Percentiles rank a stretch among this genome's conserved stretches.
Conservation (phyloP, 2,329 filamentous ascomycete species). For the Anthostomella pinea region DNA sequence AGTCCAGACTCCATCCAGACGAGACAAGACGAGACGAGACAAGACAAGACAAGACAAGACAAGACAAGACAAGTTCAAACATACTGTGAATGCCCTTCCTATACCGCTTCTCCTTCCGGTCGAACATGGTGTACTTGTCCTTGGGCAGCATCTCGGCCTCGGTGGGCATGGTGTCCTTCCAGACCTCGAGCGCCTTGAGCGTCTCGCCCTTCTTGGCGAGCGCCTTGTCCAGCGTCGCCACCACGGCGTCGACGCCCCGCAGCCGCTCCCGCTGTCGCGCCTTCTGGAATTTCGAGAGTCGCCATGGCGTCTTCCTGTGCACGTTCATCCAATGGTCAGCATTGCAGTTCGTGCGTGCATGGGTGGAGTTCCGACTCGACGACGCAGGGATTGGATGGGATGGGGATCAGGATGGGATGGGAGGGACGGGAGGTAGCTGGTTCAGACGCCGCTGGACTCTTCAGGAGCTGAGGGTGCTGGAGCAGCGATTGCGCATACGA, state of each 20-base stretch:
- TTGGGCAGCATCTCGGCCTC: conserved; percentile 93
- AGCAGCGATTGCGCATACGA: neutral
- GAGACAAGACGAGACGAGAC: no score
- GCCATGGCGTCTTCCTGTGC: conserved; percentile 88
- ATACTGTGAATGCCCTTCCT: conserved; percentile 96
- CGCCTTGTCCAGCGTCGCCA: conserved; percentile 77
- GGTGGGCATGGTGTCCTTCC: conserved; percentile 94
- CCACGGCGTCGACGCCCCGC: conserved; percentile 81
- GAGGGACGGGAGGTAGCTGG: neutral
- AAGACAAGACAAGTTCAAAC: conserved; percentile 36
- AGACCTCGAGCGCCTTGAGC: conserved; percentile 76
- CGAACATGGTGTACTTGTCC: conserved; percentile 98
- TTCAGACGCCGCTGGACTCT: neutral
- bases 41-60: neutral
- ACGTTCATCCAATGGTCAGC: conserved; percentile 9
- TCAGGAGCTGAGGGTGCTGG: neutral
- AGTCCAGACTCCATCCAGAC: no score
- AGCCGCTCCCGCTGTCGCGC: conserved; percentile 79
- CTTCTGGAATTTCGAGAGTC: conserved; percentile 89
- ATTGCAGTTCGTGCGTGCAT: neutral
- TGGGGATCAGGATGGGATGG: no score
- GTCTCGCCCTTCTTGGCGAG: conserved; percentile 70
- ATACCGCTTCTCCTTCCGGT: conserved; percentile 92
- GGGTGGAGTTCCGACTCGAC: no score
- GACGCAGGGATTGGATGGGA: no score